Base-by-base conservation (phyloP, 1,139 yeast genomes). In the Zhuliangozyma parablackwelliae region DNA sequence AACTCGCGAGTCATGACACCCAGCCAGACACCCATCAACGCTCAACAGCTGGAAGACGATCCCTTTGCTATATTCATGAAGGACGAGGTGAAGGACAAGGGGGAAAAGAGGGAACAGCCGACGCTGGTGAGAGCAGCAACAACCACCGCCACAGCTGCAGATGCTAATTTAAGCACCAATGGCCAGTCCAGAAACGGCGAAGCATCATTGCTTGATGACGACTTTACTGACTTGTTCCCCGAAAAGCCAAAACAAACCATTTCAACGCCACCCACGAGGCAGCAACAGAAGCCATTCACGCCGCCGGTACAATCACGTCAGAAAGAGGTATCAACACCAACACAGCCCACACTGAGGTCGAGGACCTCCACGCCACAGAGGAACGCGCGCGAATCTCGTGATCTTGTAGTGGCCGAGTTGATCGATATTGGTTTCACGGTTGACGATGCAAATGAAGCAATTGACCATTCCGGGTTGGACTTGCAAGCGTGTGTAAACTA, bases 391-490 rank as follows among this genome's bases (percentile, higher is more conserved):
- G 40, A 39, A n/a, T 41, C 40, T 12, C 46, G 49, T 31, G 94
- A 83, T 50, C 68, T 66, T 20, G 67, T 79, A 2, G 56, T 86
- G 21, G 92, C 92, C 0, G 86, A 80, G 48, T 64, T 87, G 36
- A 60, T 86, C 1, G 95, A 87, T 44, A 86, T 87, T 75, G 95
- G 96, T 2, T 87, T 87, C 50, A 61, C 82, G 1, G 62, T 74
- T 1, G 82, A 78, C 2, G 77, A 72, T 36, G 79, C 94, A 4
- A 72, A 69, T 30, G 63, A 65, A 7, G 95, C 95, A 0, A 66
- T 87, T 30, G 67, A 64, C 13, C 57, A 63, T 20, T 59, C 65
- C n/a, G 92, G 90, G 0, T 49, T 70, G 23, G 77, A 83, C 47
- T 65, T 85, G 10, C 78, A 81, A 45, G 71, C 66, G 29, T 90